Conservation (phyloP, 148 eudicot species). For the Hydrangea macrophylla region DNA sequence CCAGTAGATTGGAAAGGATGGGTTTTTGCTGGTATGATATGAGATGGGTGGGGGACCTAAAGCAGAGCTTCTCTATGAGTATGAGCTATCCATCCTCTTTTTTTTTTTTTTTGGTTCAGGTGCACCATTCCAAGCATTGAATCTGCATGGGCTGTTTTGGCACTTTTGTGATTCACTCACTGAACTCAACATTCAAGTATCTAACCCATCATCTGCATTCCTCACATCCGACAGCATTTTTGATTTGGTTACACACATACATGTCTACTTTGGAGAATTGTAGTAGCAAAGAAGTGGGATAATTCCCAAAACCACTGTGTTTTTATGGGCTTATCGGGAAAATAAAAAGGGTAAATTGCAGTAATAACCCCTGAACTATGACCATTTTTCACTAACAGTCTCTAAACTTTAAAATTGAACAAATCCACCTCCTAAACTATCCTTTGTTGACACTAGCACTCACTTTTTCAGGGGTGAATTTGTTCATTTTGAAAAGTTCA, state of each 20-base stretch:
- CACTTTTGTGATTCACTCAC: neutral
- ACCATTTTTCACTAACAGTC: no score
- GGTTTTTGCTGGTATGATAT: neutral
- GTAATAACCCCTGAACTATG: no score
- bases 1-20: slow-evolving; percentile 2
- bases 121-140: neutral
- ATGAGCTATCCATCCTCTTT: neutral
- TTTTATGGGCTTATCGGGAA: no score
- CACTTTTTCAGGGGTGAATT: no score
- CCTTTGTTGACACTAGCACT: no score
- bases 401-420: no score
- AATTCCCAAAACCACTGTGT: no score
- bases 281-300: no score
- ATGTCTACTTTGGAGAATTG: no score
- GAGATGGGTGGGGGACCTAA: neutral
- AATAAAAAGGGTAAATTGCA: no score
- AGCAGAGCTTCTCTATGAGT: neutral
- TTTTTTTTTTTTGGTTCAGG: neutral
- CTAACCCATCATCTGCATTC: neutral
- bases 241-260: neutral
- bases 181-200: neutral
- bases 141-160: slow-evolving; percentile 5
- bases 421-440: no score
- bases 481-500: no score
- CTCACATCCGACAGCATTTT: neutral